phyloP scores from a whole-genome alignment of 768 basidiomycete genomes.

The Dentipellis fragilis region DNA sequence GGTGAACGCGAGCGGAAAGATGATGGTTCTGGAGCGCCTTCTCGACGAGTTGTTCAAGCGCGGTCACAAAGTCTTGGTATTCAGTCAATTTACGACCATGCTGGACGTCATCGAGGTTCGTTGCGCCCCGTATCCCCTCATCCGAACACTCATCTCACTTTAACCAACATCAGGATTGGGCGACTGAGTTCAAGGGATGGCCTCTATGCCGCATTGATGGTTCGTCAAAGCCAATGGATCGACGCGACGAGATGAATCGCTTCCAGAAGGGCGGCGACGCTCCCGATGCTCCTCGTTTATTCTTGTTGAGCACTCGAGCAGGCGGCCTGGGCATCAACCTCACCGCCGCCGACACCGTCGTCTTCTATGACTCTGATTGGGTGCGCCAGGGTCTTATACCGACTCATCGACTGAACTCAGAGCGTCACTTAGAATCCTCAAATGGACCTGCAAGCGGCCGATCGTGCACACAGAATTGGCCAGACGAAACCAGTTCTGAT shows the following conservation, averaged over 20 bases:
- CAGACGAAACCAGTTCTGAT: conserved; percentile 87
- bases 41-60: conserved; percentile 72
- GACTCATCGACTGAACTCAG: conserved; percentile 1
- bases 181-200: conserved; percentile 74
- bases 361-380: conserved; percentile 92
- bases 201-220: conserved; percentile 89
- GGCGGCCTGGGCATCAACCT: conserved; percentile 79
- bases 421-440: conserved; percentile 65
- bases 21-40: conserved; percentile 89
- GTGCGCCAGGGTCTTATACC: conserved; percentile 32
- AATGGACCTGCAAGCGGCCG: conserved; percentile 94
- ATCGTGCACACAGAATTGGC: conserved; percentile 92
- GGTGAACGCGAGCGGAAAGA: conserved; percentile 86
- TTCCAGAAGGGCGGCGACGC: conserved; percentile 70
- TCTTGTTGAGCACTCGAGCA: conserved; percentile 71
- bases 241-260: conserved; percentile 73
- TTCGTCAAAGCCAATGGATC: conserved; percentile 63
- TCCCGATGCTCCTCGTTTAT: conserved; percentile 58
- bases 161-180: conserved; percentile 65
- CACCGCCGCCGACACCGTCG: conserved; percentile 80
- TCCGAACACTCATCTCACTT: neutral
- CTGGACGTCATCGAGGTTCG: conserved; percentile 86
- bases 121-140: neutral
- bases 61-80: conserved; percentile 77
- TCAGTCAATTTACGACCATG: conserved; percentile 95